Base-by-base conservation (phyloP, 495 filamentous ascomycete genomes). In the Hypoxylon subgilvum region DNA sequence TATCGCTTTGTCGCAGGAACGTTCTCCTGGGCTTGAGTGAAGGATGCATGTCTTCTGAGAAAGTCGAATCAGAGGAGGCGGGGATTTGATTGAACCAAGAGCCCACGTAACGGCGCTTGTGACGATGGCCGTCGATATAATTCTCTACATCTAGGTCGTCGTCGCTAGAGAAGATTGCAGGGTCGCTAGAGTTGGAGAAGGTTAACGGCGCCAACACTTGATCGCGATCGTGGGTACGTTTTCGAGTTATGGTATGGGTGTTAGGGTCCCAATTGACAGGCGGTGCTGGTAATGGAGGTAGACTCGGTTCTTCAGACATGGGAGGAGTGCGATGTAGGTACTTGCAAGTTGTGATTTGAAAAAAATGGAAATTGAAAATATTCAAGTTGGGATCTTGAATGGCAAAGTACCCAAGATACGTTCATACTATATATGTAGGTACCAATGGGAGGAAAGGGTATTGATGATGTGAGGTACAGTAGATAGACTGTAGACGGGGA, bases 121-220 rank as follows among this genome's bases (percentile, higher is more conserved):
- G 75, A 39, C 76, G 79, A 16, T 72, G 72, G 2, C 71, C 78
- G 32, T 79, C 66, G 0, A 65, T 60, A 68, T 92, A 91, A 54
- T 90, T 88, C 54, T 91, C 88, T n/a, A 88, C 63, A 0, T 82
- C 79, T 5, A 87, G 86, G 36, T 88, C 82, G 57, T 92, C 89
- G 54, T 92, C 89, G 58, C 87, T 90, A 0, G 87, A 90, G 72
- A 92, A 92, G 3, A 90, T 65, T 8, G 88, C 84, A 2, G 87
- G 86, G 61, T 91, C 88, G 62, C 87, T 91, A 21, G 88, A 90
- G 22, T 75, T 71, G 21, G 69, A 64, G 30, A 68, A 69, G 30
- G 35, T 12, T 18, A 42, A 61, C 8, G 22, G 57, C 46, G 64
- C 69, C 57, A 58, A 60, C n/a, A n/a, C n/a, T n/a, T 44, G 36